Evolutionary conservation across 441 rosid species (phyloP).

Genomic region (Jatropha podagrica): DNA sequence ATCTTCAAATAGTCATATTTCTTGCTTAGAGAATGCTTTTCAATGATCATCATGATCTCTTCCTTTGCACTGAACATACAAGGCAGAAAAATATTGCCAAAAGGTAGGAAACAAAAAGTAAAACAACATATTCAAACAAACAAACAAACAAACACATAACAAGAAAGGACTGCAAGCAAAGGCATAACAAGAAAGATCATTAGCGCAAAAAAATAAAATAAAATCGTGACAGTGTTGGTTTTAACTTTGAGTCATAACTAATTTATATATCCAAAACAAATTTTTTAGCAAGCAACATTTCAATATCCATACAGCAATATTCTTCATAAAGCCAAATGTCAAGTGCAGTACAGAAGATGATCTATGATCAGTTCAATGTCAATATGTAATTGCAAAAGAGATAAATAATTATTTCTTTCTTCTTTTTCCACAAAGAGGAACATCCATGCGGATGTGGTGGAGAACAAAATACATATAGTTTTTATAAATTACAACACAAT

Average conservation of each 20-base stretch:
- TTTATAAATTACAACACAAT: background rate
- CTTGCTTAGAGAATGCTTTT: constrained; percentile 50
- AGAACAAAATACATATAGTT: background rate
- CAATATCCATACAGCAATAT: background rate
- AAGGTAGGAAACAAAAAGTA: background rate
- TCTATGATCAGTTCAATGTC: background rate
- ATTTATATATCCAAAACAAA: background rate
- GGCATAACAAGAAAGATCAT: background rate
- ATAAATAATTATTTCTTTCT: background rate
- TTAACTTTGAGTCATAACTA: background rate
- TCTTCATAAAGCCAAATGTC: constrained; percentile 1
- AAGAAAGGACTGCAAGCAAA: background rate
- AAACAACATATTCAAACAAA: background rate
- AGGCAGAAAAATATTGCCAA: constrained; percentile 1
- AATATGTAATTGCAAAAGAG: background rate
- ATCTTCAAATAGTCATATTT: constrained; percentile 29
- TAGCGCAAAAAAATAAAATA: background rate
- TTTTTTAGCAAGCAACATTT: background rate
- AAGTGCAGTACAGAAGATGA: background rate
- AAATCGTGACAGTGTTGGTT: too few species aligned
- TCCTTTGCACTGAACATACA: constrained; percentile 57
- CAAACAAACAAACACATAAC: background rate
- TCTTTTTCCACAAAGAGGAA: background rate
- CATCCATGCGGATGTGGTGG: background rate
- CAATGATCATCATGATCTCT: constrained; percentile 59